Base-by-base conservation (phyloP, 2,329 filamentous ascomycete genomes). In the Colletotrichum trifolii region DNA sequence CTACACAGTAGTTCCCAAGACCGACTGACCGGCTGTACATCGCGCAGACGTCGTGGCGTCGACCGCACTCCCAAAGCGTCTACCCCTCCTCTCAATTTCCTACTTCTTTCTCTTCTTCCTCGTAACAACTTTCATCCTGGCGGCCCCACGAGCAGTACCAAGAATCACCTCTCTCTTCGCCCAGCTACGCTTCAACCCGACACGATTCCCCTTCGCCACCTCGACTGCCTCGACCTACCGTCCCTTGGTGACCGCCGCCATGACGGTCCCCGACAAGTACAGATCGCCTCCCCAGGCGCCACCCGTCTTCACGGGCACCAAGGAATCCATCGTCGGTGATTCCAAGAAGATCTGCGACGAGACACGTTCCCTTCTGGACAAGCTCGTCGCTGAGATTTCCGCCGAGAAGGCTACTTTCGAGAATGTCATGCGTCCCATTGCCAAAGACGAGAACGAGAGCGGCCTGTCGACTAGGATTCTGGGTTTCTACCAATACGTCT, bases 401-500 rank as follows among this genome's bases (percentile, higher is more conserved):
- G 74, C 78, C 9, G 79, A 81, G 62, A 79, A 82, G 65, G 82
- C 84, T 33, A 85, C 78, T n/a, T 88, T 87, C 70, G 77, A 79
- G 56, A 81, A 82, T n/a, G 82, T 86, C 54, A 74, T 87, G 54
- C 79, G 82, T 36, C 93, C 93, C 15, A 89, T 96, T 73, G 88
- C 91, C 35, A 82, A 88, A 54, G 91, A 92, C 71, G 91, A 94
- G 79, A 91, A 94, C 76, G 73, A 82, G 46, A 82, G 85, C 69
- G 81, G 82, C 1, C 81, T 91, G 34, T 82, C 84, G 67, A 79
- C 83, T 52, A 84, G 89, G 65, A 94, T 94, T 69, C 79, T 94
- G 57, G 88, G 89, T 69, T 94, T 96, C 79, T 95, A 94, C 77
- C 90, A 94, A 73, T 89, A 92, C 69, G 91, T 95, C 4, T 93